phyloP scores from a whole-genome alignment of 2,329 filamentous ascomycete species.

The Paramyrothecium roridum region DNA sequence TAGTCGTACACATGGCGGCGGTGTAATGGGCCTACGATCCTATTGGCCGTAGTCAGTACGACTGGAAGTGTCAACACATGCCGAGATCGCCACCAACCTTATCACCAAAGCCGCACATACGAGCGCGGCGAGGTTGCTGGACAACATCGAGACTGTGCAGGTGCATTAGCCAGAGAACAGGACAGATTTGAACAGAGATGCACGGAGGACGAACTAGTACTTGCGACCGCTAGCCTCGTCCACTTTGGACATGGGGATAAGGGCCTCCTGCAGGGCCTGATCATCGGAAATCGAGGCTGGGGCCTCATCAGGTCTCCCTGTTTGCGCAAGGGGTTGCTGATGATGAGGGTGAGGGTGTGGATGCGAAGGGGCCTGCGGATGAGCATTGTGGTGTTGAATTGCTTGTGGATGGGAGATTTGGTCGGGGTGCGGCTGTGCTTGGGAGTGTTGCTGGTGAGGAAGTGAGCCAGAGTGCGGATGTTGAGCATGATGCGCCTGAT shows the following conservation, averaged over 20 bases:
- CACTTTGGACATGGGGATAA: slow-evolving; percentile 27
- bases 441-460: slow-evolving; percentile 15
- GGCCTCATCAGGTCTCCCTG: slow-evolving; percentile 18
- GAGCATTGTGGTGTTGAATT: background rate
- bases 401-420: slow-evolving; percentile 12
- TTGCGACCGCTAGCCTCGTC: slow-evolving; percentile 29
- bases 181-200: background rate
- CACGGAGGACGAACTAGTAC: slow-evolving; percentile 26
- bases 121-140: slow-evolving; percentile 87
- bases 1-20: slow-evolving; percentile 85
- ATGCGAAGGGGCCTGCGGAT: slow-evolving; percentile 4
- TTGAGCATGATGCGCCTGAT: slow-evolving; percentile 5
- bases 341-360: slow-evolving; percentile 3
- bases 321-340: slow-evolving; percentile 6
- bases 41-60: slow-evolving; percentile 30
- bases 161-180: slow-evolving; percentile 10
- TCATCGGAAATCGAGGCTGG: slow-evolving; percentile 13
- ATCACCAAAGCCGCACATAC: slow-evolving; percentile 99
- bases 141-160: slow-evolving; percentile 66
- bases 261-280: slow-evolving; percentile 12
- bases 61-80: background rate
- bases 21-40: slow-evolving; percentile 94
- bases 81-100: slow-evolving; percentile 58
- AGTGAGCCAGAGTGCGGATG: slow-evolving; percentile 12
- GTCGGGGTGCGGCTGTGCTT: slow-evolving; percentile 17